Evolutionary conservation across 495 filamentous ascomycete genomes (phyloP).

Genomic region (Poronia punctata): DNA sequence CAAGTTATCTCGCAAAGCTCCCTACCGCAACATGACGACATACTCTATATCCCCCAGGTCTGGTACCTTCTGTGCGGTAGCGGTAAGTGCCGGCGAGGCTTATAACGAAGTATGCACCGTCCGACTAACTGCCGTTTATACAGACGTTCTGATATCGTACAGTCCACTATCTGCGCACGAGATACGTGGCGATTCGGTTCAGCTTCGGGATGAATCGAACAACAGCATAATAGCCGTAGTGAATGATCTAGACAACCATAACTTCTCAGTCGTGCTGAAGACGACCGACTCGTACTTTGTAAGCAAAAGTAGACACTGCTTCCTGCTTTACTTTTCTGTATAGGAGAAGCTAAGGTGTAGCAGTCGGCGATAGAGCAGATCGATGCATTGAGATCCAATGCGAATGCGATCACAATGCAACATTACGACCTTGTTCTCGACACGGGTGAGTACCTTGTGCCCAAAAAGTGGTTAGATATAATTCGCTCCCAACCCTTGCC

Average conservation of each 20-base stretch:
- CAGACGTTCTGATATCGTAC: not conserved
- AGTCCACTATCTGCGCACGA: not conserved
- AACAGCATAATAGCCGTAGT: not conserved
- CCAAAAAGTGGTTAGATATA: constrained; percentile 1
- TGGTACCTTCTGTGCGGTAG: not conserved
- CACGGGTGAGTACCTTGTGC: not conserved
- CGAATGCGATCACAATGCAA: not conserved
- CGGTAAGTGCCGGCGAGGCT: too few relatives aligned
- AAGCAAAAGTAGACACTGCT: too few relatives aligned
- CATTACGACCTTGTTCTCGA: not conserved
- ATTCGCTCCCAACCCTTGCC: not conserved
- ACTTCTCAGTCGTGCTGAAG: not conserved
- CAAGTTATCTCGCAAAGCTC: too few relatives aligned
- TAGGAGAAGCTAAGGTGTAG: not conserved
- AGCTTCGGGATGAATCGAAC: not conserved
- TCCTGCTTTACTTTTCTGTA: not conserved
- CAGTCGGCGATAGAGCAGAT: not conserved
- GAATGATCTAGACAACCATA: not conserved
- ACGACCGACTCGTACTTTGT: not conserved
- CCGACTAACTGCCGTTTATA: not conserved
- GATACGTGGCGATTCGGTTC: not conserved
- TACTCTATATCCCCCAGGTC: not conserved
- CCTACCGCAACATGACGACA: not conserved
- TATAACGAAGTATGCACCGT: not conserved
- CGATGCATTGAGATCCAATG: not conserved